Evolutionary conservation across 1,284 basidiomycete species (phyloP).

Genomic region (Gymnopus androsaceus): DNA sequence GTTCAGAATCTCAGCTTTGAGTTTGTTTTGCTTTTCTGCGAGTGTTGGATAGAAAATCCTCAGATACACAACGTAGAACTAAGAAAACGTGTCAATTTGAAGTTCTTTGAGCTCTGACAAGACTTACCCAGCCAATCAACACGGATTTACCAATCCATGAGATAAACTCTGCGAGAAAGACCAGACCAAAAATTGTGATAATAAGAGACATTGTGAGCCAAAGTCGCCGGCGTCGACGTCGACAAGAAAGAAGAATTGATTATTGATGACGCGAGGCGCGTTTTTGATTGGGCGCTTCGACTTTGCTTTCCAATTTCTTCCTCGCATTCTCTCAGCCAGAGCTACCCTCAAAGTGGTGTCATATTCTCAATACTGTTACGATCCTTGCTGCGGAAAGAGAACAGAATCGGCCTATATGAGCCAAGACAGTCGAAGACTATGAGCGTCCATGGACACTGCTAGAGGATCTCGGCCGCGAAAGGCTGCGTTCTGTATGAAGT

Average conservation of each 20-base stretch:
- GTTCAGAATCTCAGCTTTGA: conserved; percentile 77
- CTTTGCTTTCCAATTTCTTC: not conserved
- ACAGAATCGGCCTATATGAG: too few relatives aligned
- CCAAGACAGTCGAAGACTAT: too few relatives aligned
- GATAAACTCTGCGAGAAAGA: conserved; percentile 80
- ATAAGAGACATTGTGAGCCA: conserved; percentile 70
- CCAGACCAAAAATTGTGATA: conserved; percentile 77
- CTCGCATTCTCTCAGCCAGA: too few relatives aligned
- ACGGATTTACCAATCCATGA: conserved; percentile 70
- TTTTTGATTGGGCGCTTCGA: too few relatives aligned
- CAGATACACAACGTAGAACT: conserved; percentile 75
- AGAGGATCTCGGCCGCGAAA: too few relatives aligned
- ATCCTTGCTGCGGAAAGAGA: too few relatives aligned
- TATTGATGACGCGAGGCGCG: not conserved
- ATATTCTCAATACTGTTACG: too few relatives aligned
- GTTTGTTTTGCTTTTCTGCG: conserved; percentile 57
- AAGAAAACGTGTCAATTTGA: conserved; percentile 7
- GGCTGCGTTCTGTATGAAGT: too few relatives aligned
- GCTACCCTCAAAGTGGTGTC: too few relatives aligned
- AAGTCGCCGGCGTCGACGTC: conserved; percentile 4
- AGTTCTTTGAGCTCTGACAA: not conserved
- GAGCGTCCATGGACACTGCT: too few relatives aligned
- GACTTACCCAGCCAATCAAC: conserved; percentile 74
- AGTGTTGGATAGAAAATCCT: conserved; percentile 61
- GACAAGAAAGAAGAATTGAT: not conserved